phyloP scores from a whole-genome alignment of 208 protist species.

The Leptomonas pyrrhocoris region DNA sequence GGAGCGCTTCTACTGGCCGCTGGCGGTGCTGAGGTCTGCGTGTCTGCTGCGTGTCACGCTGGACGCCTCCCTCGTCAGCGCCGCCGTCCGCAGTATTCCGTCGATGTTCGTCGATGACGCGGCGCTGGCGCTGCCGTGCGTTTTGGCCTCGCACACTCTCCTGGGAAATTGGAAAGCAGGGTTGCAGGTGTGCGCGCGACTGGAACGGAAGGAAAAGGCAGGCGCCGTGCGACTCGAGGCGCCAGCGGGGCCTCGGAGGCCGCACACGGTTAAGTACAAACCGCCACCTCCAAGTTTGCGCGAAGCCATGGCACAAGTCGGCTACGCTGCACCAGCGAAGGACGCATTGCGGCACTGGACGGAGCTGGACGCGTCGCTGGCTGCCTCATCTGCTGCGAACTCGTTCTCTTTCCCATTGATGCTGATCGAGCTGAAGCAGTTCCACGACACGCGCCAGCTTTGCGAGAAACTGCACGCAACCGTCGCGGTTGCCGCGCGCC shows the following conservation, averaged over 20 bases:
- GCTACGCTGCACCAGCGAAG: constrained; percentile 17
- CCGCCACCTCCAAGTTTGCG: constrained; percentile 16
- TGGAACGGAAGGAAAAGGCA: constrained; percentile 22
- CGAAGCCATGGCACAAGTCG: constrained; percentile 36
- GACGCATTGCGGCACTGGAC: constrained; percentile 20
- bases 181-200: constrained; percentile 29
- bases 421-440: constrained; percentile 18
- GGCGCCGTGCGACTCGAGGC: constrained; percentile 3
- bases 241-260: background rate
- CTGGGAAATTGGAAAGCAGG: constrained; percentile 36
- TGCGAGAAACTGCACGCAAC: constrained; percentile 20
- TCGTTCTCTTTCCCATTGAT: constrained; percentile 11
- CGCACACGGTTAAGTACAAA: constrained; percentile 12
- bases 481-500: background rate
- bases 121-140: constrained; percentile 10
- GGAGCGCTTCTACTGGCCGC: constrained; percentile 34
- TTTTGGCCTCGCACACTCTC: constrained; percentile 29
- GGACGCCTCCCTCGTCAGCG: constrained; percentile 17
- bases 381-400: background rate
- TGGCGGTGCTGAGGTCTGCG: constrained; percentile 32
- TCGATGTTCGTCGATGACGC: constrained; percentile 20
- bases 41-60: constrained; percentile 26
- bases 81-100: constrained; percentile 13
- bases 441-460: constrained; percentile 21
- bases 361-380: constrained; percentile 3